Conservation (phyloP, 2,329 filamentous ascomycete genomes). For the Microcyclospora tardicrescens region DNA sequence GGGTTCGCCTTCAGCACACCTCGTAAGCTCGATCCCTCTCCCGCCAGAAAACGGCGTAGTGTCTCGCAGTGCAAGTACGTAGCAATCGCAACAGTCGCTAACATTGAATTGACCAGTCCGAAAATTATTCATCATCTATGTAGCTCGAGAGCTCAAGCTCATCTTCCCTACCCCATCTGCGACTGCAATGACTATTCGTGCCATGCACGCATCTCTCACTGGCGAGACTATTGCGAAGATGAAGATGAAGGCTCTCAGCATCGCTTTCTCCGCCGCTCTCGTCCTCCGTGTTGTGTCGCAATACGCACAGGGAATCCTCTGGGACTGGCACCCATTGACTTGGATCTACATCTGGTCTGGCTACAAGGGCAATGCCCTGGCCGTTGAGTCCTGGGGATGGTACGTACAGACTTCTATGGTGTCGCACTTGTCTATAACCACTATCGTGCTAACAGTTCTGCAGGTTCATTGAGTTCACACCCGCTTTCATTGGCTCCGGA, state of each 20-base stretch:
- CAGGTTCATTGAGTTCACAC: slow-evolving; percentile 3
- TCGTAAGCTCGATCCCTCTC: background rate
- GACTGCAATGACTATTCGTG: slow-evolving; percentile 48
- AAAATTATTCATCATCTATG: slow-evolving; percentile 56
- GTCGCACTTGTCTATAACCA: slow-evolving; percentile 10
- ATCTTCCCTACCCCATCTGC: slow-evolving; percentile 49
- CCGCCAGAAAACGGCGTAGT: slow-evolving; percentile 12
- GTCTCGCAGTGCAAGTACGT: background rate
- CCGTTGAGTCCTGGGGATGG: slow-evolving; percentile 50
- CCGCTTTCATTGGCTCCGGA: slow-evolving; percentile 13
- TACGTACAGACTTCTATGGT: slow-evolving; percentile 23
- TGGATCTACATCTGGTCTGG: slow-evolving; percentile 45
- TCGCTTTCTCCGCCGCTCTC: slow-evolving; percentile 39
- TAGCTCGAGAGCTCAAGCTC: slow-evolving; percentile 46
- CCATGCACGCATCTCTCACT: slow-evolving; percentile 45
- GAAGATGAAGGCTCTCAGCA: slow-evolving; percentile 44
- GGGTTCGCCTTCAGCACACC: slow-evolving; percentile 52
- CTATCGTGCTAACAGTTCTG: too few species aligned
- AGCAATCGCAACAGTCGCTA: background rate
- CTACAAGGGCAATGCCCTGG: slow-evolving; percentile 38
- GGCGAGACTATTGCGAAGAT: slow-evolving; percentile 41
- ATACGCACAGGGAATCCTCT: slow-evolving; percentile 47
- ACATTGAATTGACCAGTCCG: slow-evolving; percentile 21
- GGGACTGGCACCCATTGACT: slow-evolving; percentile 29
- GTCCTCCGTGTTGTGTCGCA: slow-evolving; percentile 44